Evolutionary conservation across 208 protist genomes (phyloP), one percentile per base, ranked within the genome.

Genomic region (Trypanosoma boissoni): DNA sequence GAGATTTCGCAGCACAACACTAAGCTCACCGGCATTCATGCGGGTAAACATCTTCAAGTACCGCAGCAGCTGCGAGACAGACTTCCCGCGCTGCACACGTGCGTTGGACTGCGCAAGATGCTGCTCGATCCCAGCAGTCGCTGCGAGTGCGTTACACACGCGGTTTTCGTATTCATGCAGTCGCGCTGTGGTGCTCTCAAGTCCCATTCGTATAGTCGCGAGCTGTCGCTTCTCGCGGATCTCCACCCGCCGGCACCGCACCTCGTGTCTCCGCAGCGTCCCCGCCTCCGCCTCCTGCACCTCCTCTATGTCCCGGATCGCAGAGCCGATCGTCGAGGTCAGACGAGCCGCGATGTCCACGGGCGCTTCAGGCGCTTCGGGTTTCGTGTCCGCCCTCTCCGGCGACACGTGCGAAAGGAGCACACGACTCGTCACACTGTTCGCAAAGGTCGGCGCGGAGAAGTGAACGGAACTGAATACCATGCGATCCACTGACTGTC

Each of bases 51-150:
- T 84, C 31, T 76, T 76, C 61, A 91, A 89, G 54, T 84, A 85
- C 23, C 78, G 73, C 18, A 94, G 74, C 31, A 94, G 62, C 65
- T 90, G 75, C 23, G 73, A 80, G 20, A 94, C 82, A 14, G 77
- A 56, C 45, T 80, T 77, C 24, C 83, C 83, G 3, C 87, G 83
- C 61, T 84, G 72, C 61, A 91, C 81, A 1, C 87, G 81, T 29
- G 87, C 76, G 52, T 91, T 94, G 10, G 83, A 89, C 56, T 91
- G 83, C 23, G 79, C 53, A 1, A 94, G 58, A 56, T 94, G 87
- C 67, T 91, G 80, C 74, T 94, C 87, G 57, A 94, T 91, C 43
- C 87, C 87, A 0, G 81, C 84, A n/a, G 80, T 91, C 6, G 87
- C 79, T 8, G 82, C 76, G 57, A 86, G 71, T 24, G 87, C 87